phyloP scores from a whole-genome alignment of 2,329 filamentous ascomycete genomes.

The Daldinia sp. region DNA sequence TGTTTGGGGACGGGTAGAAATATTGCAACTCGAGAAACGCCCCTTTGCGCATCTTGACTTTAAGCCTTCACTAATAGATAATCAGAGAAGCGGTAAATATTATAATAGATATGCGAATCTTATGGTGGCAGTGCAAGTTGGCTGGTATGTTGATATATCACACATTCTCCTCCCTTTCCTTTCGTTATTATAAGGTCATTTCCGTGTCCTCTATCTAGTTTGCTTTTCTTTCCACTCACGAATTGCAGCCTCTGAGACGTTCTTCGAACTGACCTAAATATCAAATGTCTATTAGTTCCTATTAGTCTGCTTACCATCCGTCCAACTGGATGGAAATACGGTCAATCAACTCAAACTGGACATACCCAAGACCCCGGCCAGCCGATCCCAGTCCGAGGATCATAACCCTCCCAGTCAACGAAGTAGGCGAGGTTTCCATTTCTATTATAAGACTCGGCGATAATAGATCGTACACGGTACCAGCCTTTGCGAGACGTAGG shows the following conservation, averaged over 20 bases:
- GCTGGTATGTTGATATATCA: not conserved
- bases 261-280: slow-evolving; percentile 26
- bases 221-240: slow-evolving; percentile 21
- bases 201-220: not conserved
- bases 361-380: slow-evolving; percentile 44
- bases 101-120: not conserved
- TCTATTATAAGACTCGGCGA: slow-evolving; percentile 26
- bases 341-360: slow-evolving; percentile 9
- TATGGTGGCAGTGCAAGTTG: not conserved
- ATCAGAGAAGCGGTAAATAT: not conserved
- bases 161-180: not conserved
- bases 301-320: not conserved
- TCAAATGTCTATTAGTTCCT: slow-evolving; percentile 2
- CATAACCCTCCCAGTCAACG: slow-evolving; percentile 43
- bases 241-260: slow-evolving; percentile 25
- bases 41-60: not conserved
- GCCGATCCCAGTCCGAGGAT: slow-evolving; percentile 37
- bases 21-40: not conserved
- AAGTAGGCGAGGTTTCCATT: slow-evolving; percentile 33
- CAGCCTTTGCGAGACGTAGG: slow-evolving; percentile 32
- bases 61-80: not conserved
- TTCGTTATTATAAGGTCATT: not conserved
- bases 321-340: not conserved
- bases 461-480: slow-evolving; percentile 39
- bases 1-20: not conserved